Evolutionary conservation across 2,329 filamentous ascomycete genomes (phyloP), one percentile per base, ranked within the genome.

Genomic region (Catunica adiposa): DNA sequence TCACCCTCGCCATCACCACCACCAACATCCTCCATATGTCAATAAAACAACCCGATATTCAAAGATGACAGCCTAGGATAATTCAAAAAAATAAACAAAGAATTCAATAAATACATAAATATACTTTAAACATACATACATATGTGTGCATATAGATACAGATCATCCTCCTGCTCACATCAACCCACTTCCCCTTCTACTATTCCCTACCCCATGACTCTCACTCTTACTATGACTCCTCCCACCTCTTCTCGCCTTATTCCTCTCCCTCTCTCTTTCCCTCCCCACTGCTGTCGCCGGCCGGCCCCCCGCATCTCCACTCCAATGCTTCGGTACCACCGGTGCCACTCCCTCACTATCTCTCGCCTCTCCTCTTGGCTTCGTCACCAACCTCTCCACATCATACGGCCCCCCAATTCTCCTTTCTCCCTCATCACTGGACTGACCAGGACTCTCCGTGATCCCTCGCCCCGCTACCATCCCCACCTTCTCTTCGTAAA

Each of bases 301-400:
- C 15, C 53, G 23, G 15, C 29, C 34, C 1, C 50, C 38, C 9
- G 11, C 26, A 31, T 44, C 22, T 38, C 46, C 51, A 29, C 51
- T 26, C 8, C 17, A 48, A 42, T 51, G 46, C 25, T 52, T 34
- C 2, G 56, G 56, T n/a, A 55, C 56, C 2, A 40, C 37, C 29
- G 51, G 53, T 20, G 52, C n/a, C n/a, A n/a, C n/a, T n/a, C n/a
- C n/a, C n/a, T n/a, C n/a, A n/a, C n/a, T n/a, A n/a, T n/a, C 51
- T 7, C 20, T 52, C 11, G 38, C 56, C 25, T 47, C 26, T 22
- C 38, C 53, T 11, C 47, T 40, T 22, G 37, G 52, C 6, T 7
- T 58, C 34, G 42, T 58, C 17, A 54, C 47, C 17, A 54, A 25
- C n/a, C 56, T 52, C 52, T 58, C 52, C n/a, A 55, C 53, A 51